A percentile compares a stretch with the other conserved stretches of the same genome.
Conservation (phyloP, 2,329 filamentous ascomycete genomes). For the Aureobasidium pullulans region DNA sequence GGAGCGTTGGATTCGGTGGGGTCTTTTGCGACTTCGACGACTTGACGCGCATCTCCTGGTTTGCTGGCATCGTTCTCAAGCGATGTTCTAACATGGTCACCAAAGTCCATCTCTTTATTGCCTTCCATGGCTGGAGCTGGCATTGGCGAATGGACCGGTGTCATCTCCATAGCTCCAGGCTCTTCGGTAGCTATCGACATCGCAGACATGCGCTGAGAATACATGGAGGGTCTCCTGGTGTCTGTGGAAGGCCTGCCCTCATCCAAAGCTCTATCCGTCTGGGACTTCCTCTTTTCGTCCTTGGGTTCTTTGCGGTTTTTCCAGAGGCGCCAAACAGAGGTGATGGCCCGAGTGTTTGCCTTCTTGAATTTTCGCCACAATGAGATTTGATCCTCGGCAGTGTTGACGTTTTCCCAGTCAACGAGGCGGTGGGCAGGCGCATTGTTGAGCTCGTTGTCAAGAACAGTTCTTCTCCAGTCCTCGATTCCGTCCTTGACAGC, state of each 20-base stretch:
- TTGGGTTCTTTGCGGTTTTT: constrained; percentile 35
- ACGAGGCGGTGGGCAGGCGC: constrained; percentile 84
- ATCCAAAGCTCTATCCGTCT: constrained; percentile 44
- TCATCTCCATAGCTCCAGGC: constrained; percentile 82
- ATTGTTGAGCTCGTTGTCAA: constrained; percentile 94
- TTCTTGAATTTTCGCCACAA: constrained; percentile 88
- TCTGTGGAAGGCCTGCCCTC: constrained; percentile 60
- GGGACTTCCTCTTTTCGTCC: constrained; percentile 41
- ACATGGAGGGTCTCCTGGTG: constrained; percentile 51
- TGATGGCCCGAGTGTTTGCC: constrained; percentile 58
- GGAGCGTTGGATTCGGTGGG: constrained; percentile 37
- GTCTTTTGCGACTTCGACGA: constrained; percentile 23
- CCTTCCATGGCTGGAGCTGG: constrained; percentile 44
- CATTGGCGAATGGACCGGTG: constrained; percentile 77
- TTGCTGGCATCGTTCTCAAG: constrained; percentile 18
- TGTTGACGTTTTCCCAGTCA: constrained; percentile 90
- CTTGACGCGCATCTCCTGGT: constrained; percentile 19
- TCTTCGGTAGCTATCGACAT: constrained; percentile 25
- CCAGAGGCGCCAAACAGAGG: constrained; percentile 47
- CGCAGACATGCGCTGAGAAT: constrained; percentile 47
- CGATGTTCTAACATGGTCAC: constrained; percentile 10
- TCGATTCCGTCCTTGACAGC: constrained; percentile 92
- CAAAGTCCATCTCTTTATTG: constrained; percentile 28
- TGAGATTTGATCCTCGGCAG: constrained; percentile 76
- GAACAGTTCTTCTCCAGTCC: constrained; percentile 82